A percentile compares a stretch with the other conserved stretches of the same genome.
phyloP scores from a whole-genome alignment of 305 asterid species.

The Rubia tinctorum region DNA sequence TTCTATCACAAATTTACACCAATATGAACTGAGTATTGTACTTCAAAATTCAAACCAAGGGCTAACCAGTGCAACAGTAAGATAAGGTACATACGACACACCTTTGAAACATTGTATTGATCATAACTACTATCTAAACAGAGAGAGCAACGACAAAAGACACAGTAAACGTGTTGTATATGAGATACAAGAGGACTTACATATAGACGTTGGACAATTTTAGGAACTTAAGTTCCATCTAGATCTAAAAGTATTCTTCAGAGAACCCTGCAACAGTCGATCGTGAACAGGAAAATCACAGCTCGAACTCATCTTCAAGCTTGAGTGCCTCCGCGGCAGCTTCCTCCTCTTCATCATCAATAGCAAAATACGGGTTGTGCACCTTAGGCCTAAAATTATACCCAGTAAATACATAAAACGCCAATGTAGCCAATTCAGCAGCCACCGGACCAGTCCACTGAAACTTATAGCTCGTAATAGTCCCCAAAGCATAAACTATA shows the following conservation, averaged over 20 bases:
- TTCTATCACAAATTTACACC: neutral
- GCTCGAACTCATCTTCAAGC: constrained; percentile 85
- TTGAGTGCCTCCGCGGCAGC: constrained; percentile 85
- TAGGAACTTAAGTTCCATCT: neutral
- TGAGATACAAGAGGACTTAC: neutral
- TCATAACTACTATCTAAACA: constrained; percentile 4
- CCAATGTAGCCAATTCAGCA: constrained; percentile 42
- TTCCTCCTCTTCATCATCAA: constrained; percentile 90
- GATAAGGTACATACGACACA: neutral
- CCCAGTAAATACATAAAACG: constrained; percentile 44
- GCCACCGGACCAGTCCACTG: constrained; percentile 47
- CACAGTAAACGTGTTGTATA: neutral
- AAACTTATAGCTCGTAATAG: constrained; percentile 37
- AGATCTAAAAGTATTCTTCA: neutral
- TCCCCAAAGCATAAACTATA: constrained; percentile 44
- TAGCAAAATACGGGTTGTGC: constrained; percentile 75
- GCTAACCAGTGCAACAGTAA: neutral
- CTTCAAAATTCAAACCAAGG: constrained; percentile 8
- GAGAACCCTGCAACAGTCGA: neutral
- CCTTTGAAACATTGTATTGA: constrained; percentile 5
- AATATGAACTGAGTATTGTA: neutral
- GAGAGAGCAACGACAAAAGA: constrained; percentile 1
- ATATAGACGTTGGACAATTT: neutral
- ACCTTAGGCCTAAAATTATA: constrained; percentile 75
- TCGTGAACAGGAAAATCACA: constrained; percentile 30